Evolutionary conservation across 176 grass and related monocot genomes (phyloP), one percentile per base, ranked within the genome.

Genomic region (Ampelocalamus luodianensis): DNA sequence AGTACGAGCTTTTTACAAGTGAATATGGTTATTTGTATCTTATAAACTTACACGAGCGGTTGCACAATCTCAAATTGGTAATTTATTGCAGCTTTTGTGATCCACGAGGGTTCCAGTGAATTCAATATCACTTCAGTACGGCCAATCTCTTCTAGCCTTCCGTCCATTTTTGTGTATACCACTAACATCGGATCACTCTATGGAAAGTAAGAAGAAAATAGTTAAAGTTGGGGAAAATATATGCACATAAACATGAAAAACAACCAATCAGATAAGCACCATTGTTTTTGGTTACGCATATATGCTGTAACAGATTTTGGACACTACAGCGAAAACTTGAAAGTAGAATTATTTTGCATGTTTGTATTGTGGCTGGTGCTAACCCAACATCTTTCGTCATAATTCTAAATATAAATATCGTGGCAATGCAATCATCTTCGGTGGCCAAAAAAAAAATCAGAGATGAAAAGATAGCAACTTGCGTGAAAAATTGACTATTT

Each of bases 1-100:
- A 87, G 77, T 26, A 86, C 32, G 26, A 82, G 71, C 0, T 68
- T 58, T 69, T 5, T 65, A 66, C 27, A 63, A 68, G 36, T 80
- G n/a, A 74, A 74, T 66, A 50, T 65, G 4, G 7, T 51, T 24
- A 78, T 58, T 29, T 49, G 40, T 62, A 70, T 88, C 54, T 20
- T 79, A 76, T 40, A 84, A 79, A 86, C 89, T 88, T 94, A 98
- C 96, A 94, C 68, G 17, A 98, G 92, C 46, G 82, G 91, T 43
- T 96, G 96, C 59, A 98, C 86, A 76, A 92, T 94, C 86, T 96
- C 96, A 82, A 98, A 98, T 73, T 98, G 96, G 80, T 94, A 98
- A 74, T 92, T 94, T 50, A 98, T 93, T 77, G 74, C 79, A 81
- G 83, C 61, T 89, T 96, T 96, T 65, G 96, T 96, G 38, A 98